phyloP scores from a whole-genome alignment of 1,284 basidiomycete species.

The Boletus sp. region DNA sequence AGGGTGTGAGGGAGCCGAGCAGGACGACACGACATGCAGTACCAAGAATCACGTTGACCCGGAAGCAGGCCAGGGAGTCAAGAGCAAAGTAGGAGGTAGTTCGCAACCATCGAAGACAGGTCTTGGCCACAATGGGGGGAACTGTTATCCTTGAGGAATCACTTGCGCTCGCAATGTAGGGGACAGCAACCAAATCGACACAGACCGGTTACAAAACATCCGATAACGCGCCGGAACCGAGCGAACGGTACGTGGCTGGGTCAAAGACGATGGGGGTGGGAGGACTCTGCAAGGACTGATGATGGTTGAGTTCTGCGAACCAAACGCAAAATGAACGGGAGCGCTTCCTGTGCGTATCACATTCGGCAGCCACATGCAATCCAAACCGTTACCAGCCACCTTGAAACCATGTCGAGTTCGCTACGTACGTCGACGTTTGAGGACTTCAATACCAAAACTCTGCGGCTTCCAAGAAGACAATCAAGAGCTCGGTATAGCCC shows the following conservation, averaged over 20 bases:
- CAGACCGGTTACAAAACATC: conserved; percentile 18
- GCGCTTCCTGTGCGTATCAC: conserved; percentile 32
- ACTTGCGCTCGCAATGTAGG: conserved; percentile 6
- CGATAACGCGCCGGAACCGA: conserved; percentile 17
- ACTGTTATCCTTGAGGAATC: conserved; percentile 1
- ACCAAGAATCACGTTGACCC: conserved; percentile 6
- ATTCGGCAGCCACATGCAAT: conserved; percentile 24
- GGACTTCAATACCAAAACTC: conserved; percentile 20
- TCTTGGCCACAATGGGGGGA: conserved; percentile 24
- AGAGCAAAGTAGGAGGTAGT: conserved; percentile 17
- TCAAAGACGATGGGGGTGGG: conserved; percentile 25
- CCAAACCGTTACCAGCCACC: conserved; percentile 26
- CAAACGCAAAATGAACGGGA: conserved; percentile 8
- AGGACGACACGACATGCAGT: conserved; percentile 6
- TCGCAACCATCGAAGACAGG: conserved; percentile 18
- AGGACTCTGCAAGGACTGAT: conserved; percentile 22
- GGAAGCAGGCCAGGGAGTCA: conserved; percentile 19
- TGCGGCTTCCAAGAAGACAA: conserved; percentile 4
- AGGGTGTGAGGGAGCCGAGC: conserved; percentile 10
- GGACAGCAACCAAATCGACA: conserved; percentile 1
- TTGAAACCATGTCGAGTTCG: conserved; percentile 35
- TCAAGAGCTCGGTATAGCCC: conserved; percentile 19
- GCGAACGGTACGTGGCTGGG: conserved; percentile 18
- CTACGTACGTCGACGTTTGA: conserved; percentile 25
- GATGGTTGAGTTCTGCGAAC: conserved; percentile 14